Percentiles rank a stretch among this genome's conserved stretches.
phyloP scores from a whole-genome alignment of 202 grass and related monocot species.

The Alloteropsis angusta region DNA sequence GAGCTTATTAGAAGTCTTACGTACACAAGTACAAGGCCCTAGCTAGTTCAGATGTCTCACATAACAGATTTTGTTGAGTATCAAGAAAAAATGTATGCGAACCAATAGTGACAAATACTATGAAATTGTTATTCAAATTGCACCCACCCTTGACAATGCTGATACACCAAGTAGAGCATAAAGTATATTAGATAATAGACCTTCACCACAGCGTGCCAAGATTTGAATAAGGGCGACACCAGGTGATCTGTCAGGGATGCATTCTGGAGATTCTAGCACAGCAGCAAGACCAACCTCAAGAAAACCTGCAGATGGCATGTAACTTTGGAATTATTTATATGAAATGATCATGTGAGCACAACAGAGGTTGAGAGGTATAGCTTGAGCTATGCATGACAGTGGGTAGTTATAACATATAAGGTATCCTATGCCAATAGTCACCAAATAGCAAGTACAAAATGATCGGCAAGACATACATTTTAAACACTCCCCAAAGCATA shows the following conservation, averaged over 20 bases:
- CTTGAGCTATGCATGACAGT: neutral
- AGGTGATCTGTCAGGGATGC: conserved; percentile 42
- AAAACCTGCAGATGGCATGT: conserved; percentile 59
- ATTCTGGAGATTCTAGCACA: conserved; percentile 55
- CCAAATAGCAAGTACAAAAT: neutral
- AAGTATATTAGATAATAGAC: conserved; percentile 71
- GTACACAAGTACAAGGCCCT: neutral
- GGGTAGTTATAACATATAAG: neutral
- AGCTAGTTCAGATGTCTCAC: conserved; percentile 10
- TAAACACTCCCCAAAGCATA: neutral
- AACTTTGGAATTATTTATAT: conserved; percentile 19
- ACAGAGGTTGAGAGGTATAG: neutral
- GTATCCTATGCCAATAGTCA: neutral
- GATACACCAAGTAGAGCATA: conserved; percentile 95
- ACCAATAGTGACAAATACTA: neutral
- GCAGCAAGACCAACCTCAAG: conserved; percentile 56
- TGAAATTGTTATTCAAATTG: conserved; percentile 16
- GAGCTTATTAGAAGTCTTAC: conserved; percentile 10
- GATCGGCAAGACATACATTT: neutral
- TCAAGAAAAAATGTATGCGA: neutral
- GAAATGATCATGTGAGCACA: conserved; percentile 19
- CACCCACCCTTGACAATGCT: conserved; percentile 79
- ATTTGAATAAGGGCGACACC: conserved; percentile 54
- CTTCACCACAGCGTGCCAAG: conserved; percentile 69
- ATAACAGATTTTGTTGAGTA: no score